Conservation (phyloP, 176 grass and related monocot species). For the Avena atlantica region DNA sequence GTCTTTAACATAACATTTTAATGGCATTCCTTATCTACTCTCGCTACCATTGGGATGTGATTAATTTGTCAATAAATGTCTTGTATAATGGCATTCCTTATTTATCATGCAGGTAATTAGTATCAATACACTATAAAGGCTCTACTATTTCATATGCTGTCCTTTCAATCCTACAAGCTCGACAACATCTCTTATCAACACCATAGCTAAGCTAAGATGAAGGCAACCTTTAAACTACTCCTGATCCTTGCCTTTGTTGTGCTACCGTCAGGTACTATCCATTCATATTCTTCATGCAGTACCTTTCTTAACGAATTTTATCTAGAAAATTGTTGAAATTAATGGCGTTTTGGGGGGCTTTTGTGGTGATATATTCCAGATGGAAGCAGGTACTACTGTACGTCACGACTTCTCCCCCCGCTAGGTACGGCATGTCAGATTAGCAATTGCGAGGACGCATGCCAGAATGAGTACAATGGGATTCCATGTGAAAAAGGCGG, state of each 20-base stretch:
- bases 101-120: background rate
- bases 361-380: background rate
- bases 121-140: background rate
- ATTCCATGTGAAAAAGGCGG: background rate
- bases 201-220: conserved; percentile 10
- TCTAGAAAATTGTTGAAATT: background rate
- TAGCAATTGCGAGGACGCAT: background rate
- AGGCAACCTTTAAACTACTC: background rate
- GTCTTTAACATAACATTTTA: background rate
- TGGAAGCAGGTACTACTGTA: background rate
- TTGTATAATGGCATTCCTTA: background rate
- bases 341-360: background rate
- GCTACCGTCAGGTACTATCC: background rate
- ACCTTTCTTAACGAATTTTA: background rate
- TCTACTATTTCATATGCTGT: background rate
- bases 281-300: background rate
- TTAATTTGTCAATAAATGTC: background rate
- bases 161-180: background rate
- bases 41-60: background rate
- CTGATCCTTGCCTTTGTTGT: background rate
- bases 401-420: background rate
- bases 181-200: background rate
- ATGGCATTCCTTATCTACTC: background rate
- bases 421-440: background rate
- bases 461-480: background rate